phyloP scores from a whole-genome alignment of 352 stramenopile species.

The Stephanocyclus meneghinianus region DNA sequence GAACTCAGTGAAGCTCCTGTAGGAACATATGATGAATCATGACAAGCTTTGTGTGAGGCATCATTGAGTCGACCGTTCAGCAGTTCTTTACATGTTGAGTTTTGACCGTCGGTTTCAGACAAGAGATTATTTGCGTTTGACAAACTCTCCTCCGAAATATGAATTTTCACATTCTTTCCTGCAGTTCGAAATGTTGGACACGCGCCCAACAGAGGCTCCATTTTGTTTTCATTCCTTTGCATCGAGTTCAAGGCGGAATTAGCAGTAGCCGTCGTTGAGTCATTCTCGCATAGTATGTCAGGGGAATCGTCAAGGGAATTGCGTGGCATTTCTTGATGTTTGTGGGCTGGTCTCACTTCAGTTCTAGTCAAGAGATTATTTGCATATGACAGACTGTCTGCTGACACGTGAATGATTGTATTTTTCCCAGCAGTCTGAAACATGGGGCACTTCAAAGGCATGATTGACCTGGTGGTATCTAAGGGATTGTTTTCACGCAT shows the following conservation, averaged over 20 bases:
- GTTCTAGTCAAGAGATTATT: background rate
- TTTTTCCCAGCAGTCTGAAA: slow-evolving; percentile 1
- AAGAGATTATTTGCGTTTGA: background rate
- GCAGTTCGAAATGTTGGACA: background rate
- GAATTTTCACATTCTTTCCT: background rate
- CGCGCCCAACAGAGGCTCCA: background rate
- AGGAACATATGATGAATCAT: too few species aligned
- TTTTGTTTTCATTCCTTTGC: background rate
- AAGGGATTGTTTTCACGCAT: too few species aligned
- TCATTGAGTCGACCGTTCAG: too few species aligned
- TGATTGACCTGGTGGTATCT: too few species aligned
- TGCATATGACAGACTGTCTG: background rate
- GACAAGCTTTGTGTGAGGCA: too few species aligned
- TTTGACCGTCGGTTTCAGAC: background rate
- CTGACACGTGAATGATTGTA: background rate
- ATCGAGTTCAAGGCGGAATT: background rate
- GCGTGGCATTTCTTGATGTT: too few species aligned
- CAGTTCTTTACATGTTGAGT: background rate
- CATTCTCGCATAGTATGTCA: too few species aligned
- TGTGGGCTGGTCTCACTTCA: too few species aligned
- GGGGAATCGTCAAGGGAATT: too few species aligned
- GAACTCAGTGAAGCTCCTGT: background rate
- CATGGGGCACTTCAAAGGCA: background rate
- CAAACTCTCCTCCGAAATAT: background rate
- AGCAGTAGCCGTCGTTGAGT: too few species aligned